These are phyloP conservation scores for Phialophora macrospora DNA, from an alignment of 2,329 filamentous ascomycete genomes.

Conservation along the genomic window DNA sequence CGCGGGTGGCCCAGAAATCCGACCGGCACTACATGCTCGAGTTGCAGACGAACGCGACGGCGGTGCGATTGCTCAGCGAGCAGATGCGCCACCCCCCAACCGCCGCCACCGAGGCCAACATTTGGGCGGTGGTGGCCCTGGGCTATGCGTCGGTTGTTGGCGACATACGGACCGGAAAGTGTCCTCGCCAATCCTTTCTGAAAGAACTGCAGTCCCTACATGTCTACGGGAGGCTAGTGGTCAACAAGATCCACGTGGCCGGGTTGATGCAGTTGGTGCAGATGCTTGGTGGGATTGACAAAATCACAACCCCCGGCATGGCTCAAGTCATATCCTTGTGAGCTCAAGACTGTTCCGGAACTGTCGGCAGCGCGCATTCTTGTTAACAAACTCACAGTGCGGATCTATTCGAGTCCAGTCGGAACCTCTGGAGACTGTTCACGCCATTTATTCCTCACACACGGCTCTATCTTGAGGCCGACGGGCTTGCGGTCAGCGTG, in stretches of 20 bases:
- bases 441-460: conserved; percentile 4
- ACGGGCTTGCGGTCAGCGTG: conserved; percentile 1
- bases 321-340: conserved; percentile 3
- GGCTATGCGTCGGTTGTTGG: background rate
- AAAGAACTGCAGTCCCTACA: conserved; percentile 8
- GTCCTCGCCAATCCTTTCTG: conserved; percentile 2
- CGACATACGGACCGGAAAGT: background rate
- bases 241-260: background rate
- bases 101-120: conserved; percentile 4
- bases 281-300: background rate
- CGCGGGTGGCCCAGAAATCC: background rate
- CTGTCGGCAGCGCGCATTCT: background rate
- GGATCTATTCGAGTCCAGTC: conserved; percentile 6
- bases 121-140: background rate
- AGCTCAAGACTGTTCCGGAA: background rate
- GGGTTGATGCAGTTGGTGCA: background rate
- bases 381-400: background rate
- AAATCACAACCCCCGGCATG: conserved; percentile 4
- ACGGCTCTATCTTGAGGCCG: background rate
- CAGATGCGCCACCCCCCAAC: conserved; percentile 1
- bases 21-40: background rate
- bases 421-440: background rate
- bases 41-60: background rate
- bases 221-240: background rate
- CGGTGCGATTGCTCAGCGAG: conserved; percentile 1